A percentile compares a stretch with the other conserved stretches of the same genome.
Conservation (phyloP, 306 rosid species). For the Prunus mira region DNA sequence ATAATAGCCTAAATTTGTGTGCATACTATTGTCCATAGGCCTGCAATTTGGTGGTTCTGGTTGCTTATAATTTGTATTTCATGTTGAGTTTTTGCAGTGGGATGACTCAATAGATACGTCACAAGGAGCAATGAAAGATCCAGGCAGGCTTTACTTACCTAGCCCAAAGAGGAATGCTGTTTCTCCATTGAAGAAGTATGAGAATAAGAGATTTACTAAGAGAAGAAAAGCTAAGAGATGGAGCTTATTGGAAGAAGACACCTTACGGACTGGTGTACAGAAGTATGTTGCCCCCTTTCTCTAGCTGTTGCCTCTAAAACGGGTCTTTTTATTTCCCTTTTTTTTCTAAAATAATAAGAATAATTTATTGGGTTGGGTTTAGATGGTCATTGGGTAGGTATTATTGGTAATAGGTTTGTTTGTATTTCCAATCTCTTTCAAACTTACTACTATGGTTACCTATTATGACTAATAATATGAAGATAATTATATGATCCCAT, state of each 20-base stretch:
- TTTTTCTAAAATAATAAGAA: not conserved
- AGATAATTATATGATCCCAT: not conserved
- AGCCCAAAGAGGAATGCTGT: conserved; percentile 34
- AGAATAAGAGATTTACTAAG: conserved; percentile 12
- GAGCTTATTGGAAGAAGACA: conserved; percentile 69
- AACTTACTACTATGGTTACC: not conserved
- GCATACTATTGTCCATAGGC: not conserved
- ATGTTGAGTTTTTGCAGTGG: conserved; percentile 51
- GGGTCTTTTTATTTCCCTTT: not conserved
- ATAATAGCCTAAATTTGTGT: not conserved
- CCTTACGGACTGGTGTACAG: conserved; percentile 58
- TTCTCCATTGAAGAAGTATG: conserved; percentile 51
- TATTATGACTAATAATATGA: too few relatives aligned
- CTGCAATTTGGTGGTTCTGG: not conserved
- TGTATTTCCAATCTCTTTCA: not conserved
- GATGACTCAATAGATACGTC: conserved; percentile 53
- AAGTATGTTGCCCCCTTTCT: conserved; percentile 38
- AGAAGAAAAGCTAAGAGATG: conserved; percentile 56
- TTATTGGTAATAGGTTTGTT: not conserved
- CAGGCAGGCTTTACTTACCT: conserved; percentile 31
- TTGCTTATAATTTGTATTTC: conserved; percentile 9
- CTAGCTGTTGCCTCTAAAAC: not conserved
- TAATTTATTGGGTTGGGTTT: not conserved
- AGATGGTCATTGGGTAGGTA: not conserved
- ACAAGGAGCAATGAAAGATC: conserved; percentile 7